Conservation (phyloP, 2,329 filamentous ascomycete species). For the Penicillium sp. region DNA sequence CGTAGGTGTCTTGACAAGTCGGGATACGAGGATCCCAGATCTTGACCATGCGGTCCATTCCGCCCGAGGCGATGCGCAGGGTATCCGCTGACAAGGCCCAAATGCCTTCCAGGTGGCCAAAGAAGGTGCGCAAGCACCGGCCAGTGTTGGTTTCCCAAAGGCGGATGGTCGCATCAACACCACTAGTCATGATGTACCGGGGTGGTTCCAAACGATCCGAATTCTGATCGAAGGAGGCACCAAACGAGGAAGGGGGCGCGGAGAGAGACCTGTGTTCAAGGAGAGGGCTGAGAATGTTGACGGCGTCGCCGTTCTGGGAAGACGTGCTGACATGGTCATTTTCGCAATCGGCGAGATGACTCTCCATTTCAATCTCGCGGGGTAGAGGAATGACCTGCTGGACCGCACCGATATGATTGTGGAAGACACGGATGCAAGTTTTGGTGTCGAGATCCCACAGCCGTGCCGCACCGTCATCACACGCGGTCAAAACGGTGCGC, state of each 20-base stretch:
- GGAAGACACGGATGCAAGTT: conserved; percentile 73
- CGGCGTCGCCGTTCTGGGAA: conserved; percentile 33
- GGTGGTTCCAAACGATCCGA: conserved; percentile 71
- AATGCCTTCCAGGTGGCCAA: conserved; percentile 93
- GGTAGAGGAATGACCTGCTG: conserved; percentile 87
- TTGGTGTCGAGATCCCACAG: conserved; percentile 91
- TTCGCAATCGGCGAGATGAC: conserved; percentile 59
- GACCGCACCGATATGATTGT: conserved; percentile 91
- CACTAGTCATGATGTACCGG: conserved; percentile 89
- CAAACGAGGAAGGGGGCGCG: conserved; percentile 58
- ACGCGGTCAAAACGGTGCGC: conserved; percentile 86
- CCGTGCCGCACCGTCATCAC: conserved; percentile 87
- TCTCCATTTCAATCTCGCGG: conserved; percentile 85
- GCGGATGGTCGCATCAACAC: conserved; percentile 86
- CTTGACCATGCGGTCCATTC: conserved; percentile 94
- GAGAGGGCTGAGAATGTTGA: conserved; percentile 28
- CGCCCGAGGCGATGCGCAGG: conserved; percentile 81
- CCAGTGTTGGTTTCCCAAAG: conserved; percentile 88
- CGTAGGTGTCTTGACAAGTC: conserved; percentile 88
- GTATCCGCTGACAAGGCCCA: conserved; percentile 92
- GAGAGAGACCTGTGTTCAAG: conserved; percentile 27
- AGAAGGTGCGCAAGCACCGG: conserved; percentile 85
- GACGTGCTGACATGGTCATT: conserved; percentile 56
- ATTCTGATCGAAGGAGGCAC: conserved; percentile 62
- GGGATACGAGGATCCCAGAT: conserved; percentile 92